Evolutionary conservation across 2,329 filamentous ascomycete genomes (phyloP).

Genomic region (Zymoseptoria crescenta): DNA sequence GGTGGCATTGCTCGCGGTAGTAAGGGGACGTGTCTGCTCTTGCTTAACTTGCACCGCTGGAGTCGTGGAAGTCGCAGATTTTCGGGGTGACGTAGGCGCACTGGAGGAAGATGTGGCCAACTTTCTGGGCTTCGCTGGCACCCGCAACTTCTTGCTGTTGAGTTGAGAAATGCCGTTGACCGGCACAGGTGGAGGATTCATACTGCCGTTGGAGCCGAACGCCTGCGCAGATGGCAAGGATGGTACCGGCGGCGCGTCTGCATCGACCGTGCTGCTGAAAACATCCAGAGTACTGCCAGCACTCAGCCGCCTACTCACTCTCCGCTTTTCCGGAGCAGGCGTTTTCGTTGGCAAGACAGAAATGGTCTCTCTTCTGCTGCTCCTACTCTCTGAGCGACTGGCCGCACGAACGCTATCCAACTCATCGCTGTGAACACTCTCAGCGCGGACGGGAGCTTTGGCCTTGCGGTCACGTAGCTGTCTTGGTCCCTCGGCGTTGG

Average conservation of each 20-base stretch:
- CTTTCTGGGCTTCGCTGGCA: slow-evolving; percentile 16
- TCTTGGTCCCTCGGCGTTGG: slow-evolving; percentile 47
- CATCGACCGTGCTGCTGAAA: slow-evolving; percentile 19
- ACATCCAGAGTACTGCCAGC: slow-evolving; percentile 22
- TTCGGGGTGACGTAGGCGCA: slow-evolving; percentile 31
- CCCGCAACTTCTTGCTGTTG: slow-evolving; percentile 22
- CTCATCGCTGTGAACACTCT: slow-evolving; percentile 22
- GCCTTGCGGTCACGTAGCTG: slow-evolving; percentile 45
- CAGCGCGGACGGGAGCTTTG: slow-evolving; percentile 16
- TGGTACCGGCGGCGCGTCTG: slow-evolving; percentile 18
- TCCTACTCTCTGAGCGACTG: slow-evolving; percentile 16
- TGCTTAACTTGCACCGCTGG: background rate
- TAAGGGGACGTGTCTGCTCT: background rate
- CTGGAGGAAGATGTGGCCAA: slow-evolving; percentile 4
- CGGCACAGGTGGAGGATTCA: slow-evolving; percentile 25
- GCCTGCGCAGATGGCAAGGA: slow-evolving; percentile 8
- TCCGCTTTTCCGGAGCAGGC: slow-evolving; percentile 23
- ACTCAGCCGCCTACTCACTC: slow-evolving; percentile 27
- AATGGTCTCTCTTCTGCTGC: slow-evolving; percentile 31
- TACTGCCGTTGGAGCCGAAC: slow-evolving; percentile 16
- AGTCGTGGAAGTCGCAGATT: background rate
- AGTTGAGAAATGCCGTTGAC: slow-evolving; percentile 9
- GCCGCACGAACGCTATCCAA: slow-evolving; percentile 12
- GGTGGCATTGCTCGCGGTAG: slow-evolving; percentile 10
- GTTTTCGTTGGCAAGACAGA: slow-evolving; percentile 26